Evolutionary conservation across 306 rosid genomes (phyloP).

Genomic region (Sophora flavescens): DNA sequence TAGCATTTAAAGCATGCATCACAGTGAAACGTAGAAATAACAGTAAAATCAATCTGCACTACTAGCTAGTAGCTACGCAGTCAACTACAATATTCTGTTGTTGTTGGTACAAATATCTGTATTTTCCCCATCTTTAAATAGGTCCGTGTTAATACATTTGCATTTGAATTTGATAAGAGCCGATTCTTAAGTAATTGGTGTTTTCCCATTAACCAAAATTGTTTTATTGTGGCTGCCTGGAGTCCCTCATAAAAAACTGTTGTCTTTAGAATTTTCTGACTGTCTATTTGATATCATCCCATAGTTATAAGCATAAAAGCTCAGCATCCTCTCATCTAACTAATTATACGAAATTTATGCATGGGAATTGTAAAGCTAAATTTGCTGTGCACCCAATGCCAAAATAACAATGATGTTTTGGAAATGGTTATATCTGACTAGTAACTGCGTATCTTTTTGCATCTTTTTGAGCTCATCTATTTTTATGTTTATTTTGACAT

Average conservation of each 20-base stretch:
- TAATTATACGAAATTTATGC: background rate
- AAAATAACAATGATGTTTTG: background rate
- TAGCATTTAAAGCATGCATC: conserved; percentile 22
- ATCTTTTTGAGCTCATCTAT: conserved; percentile 7
- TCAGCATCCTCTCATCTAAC: background rate
- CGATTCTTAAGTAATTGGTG: conserved; percentile 1
- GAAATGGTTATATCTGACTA: background rate
- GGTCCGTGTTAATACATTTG: conserved; percentile 19
- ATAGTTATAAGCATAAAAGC: background rate
- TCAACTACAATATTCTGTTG: background rate
- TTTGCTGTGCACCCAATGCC: background rate
- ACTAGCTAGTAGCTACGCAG: conserved; percentile 26
- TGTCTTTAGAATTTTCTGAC: background rate
- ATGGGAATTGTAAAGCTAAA: background rate
- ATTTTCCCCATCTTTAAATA: conserved; percentile 13
- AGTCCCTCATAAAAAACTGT: conserved; percentile 23
- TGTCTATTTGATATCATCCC: background rate
- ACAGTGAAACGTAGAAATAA: conserved; percentile 2
- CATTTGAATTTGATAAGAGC: conserved; percentile 29
- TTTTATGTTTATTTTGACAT: conserved; percentile 3
- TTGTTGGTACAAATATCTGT: background rate
- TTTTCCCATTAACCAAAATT: background rate
- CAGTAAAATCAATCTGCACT: conserved; percentile 25
- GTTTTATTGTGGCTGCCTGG: conserved; percentile 14
- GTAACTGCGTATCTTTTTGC: conserved; percentile 5